Evolutionary conservation across 176 grass and related monocot genomes (phyloP).

Genomic region (Pontederia crassipes): DNA sequence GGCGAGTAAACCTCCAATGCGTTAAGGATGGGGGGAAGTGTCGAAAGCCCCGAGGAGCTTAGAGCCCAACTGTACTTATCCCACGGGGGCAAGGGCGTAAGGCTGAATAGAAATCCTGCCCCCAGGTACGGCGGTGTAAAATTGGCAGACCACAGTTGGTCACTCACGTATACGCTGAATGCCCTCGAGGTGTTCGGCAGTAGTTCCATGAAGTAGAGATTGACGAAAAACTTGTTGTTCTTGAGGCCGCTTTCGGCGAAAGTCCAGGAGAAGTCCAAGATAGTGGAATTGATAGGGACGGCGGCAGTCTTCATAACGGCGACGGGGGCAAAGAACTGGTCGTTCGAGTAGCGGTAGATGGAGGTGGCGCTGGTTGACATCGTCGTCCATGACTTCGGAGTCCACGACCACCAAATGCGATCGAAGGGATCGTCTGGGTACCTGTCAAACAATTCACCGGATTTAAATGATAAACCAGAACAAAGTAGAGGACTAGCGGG

Average conservation of each 20-base stretch:
- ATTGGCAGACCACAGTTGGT: background rate
- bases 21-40: slow-evolving; percentile 49
- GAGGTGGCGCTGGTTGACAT: slow-evolving; percentile 16
- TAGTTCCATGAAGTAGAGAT: slow-evolving; percentile 28
- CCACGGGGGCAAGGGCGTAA: background rate
- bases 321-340: slow-evolving; percentile 9
- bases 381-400: too few relatives aligned
- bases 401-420: background rate
- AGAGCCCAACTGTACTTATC: slow-evolving; percentile 18
- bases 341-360: fast-evolving
- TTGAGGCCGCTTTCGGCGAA: background rate
- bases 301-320: slow-evolving; percentile 42
- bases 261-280: slow-evolving; percentile 10
- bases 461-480: too few relatives aligned
- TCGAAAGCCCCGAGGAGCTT: slow-evolving; percentile 30
- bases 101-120: background rate
- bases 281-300: slow-evolving; percentile 24
- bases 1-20: slow-evolving; percentile 35
- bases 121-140: slow-evolving; percentile 9
- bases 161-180: slow-evolving; percentile 29
- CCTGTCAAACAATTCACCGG: background rate
- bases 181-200: slow-evolving; percentile 8
- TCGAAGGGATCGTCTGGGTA: background rate
- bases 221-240: background rate
- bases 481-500: too few relatives aligned